phyloP scores from a whole-genome alignment of 2,329 filamentous ascomycete genomes.

The Penicillium sp. region DNA sequence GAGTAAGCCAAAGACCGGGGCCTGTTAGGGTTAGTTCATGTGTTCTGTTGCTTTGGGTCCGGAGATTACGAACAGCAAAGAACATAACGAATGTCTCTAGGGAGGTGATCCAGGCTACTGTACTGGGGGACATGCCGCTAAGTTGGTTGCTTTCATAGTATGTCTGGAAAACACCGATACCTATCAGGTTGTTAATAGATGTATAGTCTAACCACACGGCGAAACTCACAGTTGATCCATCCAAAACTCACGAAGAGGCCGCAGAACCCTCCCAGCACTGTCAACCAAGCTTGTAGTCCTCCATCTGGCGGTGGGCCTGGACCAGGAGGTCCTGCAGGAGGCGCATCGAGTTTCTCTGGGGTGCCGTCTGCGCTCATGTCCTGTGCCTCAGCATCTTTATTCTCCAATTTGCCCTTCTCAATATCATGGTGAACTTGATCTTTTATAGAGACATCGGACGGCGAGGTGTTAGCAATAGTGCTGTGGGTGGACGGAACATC shows the following conservation, averaged over 20 bases:
- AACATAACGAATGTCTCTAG: slow-evolving; percentile 38
- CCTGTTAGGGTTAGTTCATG: slow-evolving; percentile 25
- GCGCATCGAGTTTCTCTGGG: slow-evolving; percentile 1
- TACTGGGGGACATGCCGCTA: slow-evolving; percentile 51
- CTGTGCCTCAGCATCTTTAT: not conserved
- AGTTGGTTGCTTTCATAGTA: slow-evolving; percentile 58
- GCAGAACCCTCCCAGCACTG: slow-evolving; percentile 52
- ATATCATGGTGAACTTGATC: not conserved
- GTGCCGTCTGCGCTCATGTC: not conserved
- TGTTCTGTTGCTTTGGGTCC: not conserved
- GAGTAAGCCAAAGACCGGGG: slow-evolving; percentile 63
- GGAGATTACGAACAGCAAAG: slow-evolving; percentile 16
- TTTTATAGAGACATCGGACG: not conserved
- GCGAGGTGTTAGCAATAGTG: not conserved
- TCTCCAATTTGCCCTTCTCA: not conserved
- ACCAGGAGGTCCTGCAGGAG: slow-evolving; percentile 5
- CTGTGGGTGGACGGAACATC: not conserved
- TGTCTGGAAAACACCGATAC: slow-evolving; percentile 46
- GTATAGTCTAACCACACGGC: not conserved
- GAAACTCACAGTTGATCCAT: slow-evolving; percentile 49
- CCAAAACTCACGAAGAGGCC: slow-evolving; percentile 54
- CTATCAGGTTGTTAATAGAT: slow-evolving; percentile 5
- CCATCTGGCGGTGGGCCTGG: slow-evolving; percentile 30
- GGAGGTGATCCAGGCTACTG: slow-evolving; percentile 64
- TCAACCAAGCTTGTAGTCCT: slow-evolving; percentile 37